A percentile compares a stretch with the other conserved stretches of the same genome.
Evolutionary conservation across 2,329 filamentous ascomycete species (phyloP).

Genomic region (Westerdykella ornata): DNA sequence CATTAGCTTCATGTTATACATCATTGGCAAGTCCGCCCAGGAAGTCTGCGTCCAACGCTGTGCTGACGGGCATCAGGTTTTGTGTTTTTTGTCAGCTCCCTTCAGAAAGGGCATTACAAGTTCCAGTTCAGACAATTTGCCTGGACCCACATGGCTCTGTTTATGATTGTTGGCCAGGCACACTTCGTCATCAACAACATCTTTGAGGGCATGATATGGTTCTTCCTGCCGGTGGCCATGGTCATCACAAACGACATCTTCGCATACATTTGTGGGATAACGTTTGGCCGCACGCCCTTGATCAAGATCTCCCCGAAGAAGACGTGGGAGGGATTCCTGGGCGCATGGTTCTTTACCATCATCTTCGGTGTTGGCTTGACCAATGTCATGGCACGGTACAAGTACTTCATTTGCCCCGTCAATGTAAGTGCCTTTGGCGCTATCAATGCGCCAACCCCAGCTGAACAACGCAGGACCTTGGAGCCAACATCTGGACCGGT

Average conservation of each 20-base stretch:
- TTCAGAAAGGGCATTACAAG: constrained; percentile 92
- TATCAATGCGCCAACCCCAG: not conserved
- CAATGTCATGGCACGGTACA: constrained; percentile 78
- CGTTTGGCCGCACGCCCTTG: constrained; percentile 89
- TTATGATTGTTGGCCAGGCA: constrained; percentile 93
- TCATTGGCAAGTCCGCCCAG: constrained; percentile 63
- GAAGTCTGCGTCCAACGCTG: not conserved
- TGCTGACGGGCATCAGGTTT: constrained; percentile 58
- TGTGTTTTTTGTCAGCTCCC: constrained; percentile 92
- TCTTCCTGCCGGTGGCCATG: constrained; percentile 88
- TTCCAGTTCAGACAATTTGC: constrained; percentile 99
- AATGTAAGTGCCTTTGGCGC: constrained; percentile 50
- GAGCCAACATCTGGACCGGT: constrained; percentile 85
- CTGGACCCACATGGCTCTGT: constrained; percentile 99
- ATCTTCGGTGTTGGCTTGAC: constrained; percentile 76
- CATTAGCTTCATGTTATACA: constrained; percentile 97
- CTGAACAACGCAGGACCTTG: constrained; percentile 57
- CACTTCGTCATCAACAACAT: constrained; percentile 99
- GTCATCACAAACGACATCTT: constrained; percentile 99
- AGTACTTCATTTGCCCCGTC: constrained; percentile 97
- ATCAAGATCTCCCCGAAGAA: constrained; percentile 99
- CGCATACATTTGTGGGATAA: constrained; percentile 94
- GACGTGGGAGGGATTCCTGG: constrained; percentile 95
- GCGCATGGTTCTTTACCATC: constrained; percentile 92
- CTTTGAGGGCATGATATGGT: constrained; percentile 99